Base-by-base conservation (phyloP, 2,329 filamentous ascomycete species). In the Aplosporella prunicola region DNA sequence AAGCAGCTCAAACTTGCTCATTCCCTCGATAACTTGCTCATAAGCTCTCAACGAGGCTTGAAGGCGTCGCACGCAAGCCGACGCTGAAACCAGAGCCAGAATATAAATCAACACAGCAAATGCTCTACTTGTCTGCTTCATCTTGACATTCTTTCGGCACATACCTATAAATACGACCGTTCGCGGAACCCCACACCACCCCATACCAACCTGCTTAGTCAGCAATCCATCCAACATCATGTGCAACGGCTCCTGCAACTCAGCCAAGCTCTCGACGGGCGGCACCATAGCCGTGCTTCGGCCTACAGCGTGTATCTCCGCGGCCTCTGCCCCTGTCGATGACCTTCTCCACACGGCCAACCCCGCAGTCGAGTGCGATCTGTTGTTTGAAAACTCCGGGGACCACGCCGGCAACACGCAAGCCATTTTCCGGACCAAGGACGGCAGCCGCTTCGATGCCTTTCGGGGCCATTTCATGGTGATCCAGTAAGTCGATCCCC, bases 1-100 rank as follows among this genome's bases (percentile, higher is more conserved):
- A 41, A 33, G 16, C 11, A 20, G 20, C 39, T 41, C 39, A 35
- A 41, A 41, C 32, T 32, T 41, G 39, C 39, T 41, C 39, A 41
- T 35, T 30, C 18, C 30, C 13, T 11, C 24, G 24, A 29, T 23
- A 41, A 35, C 39, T 32, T 35, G 39, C 33, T 41, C 33, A 35
- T 35, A 29, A 27, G 27, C 32, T 25, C 33, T 20, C 33, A 25
- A 16, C 20, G 10, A 17, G 13, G n/a, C n/a, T n/a, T n/a, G n/a
- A n/a, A n/a, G n/a, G n/a, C n/a, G n/a, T n/a, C n/a, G n/a, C n/a
- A n/a, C n/a, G n/a, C n/a, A n/a, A n/a, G n/a, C n/a, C n/a, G n/a
- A n/a, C n/a, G n/a, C n/a, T n/a, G n/a, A n/a, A n/a, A n/a, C n/a
- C n/a, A n/a, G n/a, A n/a, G n/a, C n/a, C n/a, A n/a, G n/a, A n/a